Evolutionary conservation across 2,329 filamentous ascomycete genomes (phyloP).

Genomic region (Aspergillus jensenii): DNA sequence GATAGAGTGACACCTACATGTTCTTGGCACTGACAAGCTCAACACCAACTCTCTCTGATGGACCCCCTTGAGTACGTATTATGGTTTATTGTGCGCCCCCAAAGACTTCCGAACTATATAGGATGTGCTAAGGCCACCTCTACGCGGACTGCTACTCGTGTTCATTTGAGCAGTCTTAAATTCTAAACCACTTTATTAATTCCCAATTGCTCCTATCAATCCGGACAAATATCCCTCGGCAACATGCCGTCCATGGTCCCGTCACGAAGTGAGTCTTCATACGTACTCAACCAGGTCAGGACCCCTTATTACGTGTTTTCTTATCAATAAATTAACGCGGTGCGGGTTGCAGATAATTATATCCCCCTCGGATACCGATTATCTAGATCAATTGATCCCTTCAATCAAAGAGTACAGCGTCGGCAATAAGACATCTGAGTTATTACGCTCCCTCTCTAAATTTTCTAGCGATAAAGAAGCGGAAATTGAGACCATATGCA

Average conservation of each 20-base stretch:
- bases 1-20: neutral
- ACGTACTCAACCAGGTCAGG: slow-evolving; percentile 42
- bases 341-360: slow-evolving; percentile 71
- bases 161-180: neutral
- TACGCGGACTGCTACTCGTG: neutral
- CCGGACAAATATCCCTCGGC: neutral
- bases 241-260: slow-evolving; percentile 37
- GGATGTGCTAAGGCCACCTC: neutral
- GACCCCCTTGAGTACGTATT: neutral
- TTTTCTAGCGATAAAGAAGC: slow-evolving; percentile 84
- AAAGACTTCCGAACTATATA: neutral
- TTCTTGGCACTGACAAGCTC: neutral
- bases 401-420: slow-evolving; percentile 86
- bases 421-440: slow-evolving; percentile 68
- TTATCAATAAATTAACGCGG: slow-evolving; percentile 10
- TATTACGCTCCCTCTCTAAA: slow-evolving; percentile 75
- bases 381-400: slow-evolving; percentile 92
- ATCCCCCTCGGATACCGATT: slow-evolving; percentile 86
- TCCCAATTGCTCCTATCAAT: too few species aligned
- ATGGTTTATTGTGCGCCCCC: neutral
- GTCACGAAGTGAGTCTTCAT: slow-evolving; percentile 37
- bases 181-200: neutral
- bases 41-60: neutral
- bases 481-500: slow-evolving; percentile 91
- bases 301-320: neutral